Percentiles rank a stretch among this genome's conserved stretches.
These are phyloP conservation scores for Sporothrix globosa DNA, from an alignment of 2,329 filamentous ascomycete species.

Conservation along the genomic window DNA sequence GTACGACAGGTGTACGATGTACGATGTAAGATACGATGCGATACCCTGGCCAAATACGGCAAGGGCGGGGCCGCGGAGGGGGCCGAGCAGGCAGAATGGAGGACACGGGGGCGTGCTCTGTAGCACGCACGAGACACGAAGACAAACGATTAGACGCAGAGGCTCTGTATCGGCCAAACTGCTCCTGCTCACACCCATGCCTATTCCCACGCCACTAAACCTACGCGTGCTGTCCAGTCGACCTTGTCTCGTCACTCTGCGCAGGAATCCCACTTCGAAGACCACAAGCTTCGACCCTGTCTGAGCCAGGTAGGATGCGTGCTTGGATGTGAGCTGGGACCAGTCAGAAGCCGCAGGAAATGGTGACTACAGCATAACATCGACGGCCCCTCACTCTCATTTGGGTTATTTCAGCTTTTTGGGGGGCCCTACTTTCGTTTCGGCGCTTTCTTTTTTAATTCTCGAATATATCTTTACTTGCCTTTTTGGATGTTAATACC, in stretches of 20 bases:
- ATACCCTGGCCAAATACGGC: not conserved
- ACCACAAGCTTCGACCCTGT: constrained; percentile 22
- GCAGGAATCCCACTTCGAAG: constrained; percentile 17
- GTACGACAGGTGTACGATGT: not conserved
- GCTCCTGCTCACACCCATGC: constrained; percentile 1
- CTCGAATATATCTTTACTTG: not conserved
- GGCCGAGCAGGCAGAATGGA: constrained; percentile 8
- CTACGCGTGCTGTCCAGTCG: constrained; percentile 16
- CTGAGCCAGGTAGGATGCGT: not conserved
- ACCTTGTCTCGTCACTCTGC: constrained; percentile 21
- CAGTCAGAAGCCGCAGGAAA: constrained; percentile 19
- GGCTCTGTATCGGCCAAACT: constrained; percentile 11
- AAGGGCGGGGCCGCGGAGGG: constrained; percentile 1
- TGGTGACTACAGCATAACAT: not conserved
- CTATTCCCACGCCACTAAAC: constrained; percentile 17
- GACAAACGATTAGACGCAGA: constrained; percentile 14
- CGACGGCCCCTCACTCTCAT: constrained; percentile 15
- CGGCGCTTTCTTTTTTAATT: not conserved
- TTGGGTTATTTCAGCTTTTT: constrained; percentile 1
- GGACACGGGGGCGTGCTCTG: constrained; percentile 15
- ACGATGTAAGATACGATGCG: not conserved
- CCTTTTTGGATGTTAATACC: too few relatives aligned
- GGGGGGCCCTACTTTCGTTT: not conserved
- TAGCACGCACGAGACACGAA: constrained; percentile 1
- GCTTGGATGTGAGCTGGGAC: not conserved